Conservation (phyloP, 306 rosid genomes). For the Malus domestica region DNA sequence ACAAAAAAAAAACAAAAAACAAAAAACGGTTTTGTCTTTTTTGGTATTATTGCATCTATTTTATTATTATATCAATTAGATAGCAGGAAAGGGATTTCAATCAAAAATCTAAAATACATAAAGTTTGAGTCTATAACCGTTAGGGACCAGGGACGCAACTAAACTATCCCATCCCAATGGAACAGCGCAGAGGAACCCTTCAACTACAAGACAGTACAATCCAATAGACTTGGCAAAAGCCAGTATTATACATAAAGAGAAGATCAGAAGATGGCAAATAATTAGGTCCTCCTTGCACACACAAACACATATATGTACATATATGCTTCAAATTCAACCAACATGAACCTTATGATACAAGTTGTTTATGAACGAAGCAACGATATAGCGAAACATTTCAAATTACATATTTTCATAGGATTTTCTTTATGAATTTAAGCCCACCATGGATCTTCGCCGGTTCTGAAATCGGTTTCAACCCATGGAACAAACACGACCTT, state of each 20-base stretch:
- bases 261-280: neutral
- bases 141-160: too few relatives aligned
- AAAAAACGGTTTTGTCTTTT: too few relatives aligned
- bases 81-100: too few relatives aligned
- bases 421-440: conserved; percentile 27
- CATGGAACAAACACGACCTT: conserved; percentile 86
- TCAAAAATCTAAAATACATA: too few relatives aligned
- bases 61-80: too few relatives aligned
- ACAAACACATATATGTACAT: neutral
- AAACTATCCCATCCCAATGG: neutral
- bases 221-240: neutral
- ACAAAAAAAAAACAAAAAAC: too few relatives aligned
- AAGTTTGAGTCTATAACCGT: too few relatives aligned
- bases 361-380: neutral
- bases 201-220: neutral
- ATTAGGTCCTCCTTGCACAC: neutral
- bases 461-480: conserved; percentile 92
- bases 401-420: neutral
- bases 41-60: too few relatives aligned
- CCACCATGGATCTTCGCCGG: conserved; percentile 90
- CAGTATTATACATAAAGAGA: neutral
- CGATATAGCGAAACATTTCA: neutral
- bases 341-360: conserved; percentile 10
- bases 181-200: neutral
- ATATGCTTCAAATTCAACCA: neutral